Evolutionary conservation across 78 protist genomes (phyloP).

Genomic region (Emiliania huxleyi): DNA sequence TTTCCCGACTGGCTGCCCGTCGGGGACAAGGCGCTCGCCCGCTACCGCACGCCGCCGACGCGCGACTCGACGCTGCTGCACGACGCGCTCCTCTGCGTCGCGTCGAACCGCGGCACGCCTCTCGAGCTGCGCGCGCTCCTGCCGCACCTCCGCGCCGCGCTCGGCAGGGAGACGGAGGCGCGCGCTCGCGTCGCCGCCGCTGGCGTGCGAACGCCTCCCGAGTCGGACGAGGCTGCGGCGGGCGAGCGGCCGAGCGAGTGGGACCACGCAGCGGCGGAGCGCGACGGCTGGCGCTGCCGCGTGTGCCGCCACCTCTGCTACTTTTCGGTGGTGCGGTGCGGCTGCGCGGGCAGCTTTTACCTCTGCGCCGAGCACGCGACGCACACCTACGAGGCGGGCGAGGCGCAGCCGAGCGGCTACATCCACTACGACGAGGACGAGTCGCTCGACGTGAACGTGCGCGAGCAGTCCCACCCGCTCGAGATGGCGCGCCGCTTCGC

Average conservation of each 20-base stretch:
- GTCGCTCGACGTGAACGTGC: background rate
- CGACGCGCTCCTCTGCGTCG: background rate
- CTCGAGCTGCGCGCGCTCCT: background rate
- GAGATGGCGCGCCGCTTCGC: background rate
- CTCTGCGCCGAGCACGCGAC: background rate
- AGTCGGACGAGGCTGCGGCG: background rate
- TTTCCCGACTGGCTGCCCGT: background rate
- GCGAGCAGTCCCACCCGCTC: background rate
- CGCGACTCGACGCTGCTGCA: conserved; percentile 19
- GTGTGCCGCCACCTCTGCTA: conserved; percentile 21
- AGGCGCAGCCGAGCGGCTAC: background rate
- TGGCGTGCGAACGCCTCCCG: background rate
- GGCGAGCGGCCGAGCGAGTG: background rate
- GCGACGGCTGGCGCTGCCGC: background rate
- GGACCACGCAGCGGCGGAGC: background rate
- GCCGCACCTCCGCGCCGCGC: background rate
- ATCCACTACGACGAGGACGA: background rate
- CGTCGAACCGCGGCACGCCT: background rate
- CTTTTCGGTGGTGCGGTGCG: conserved; percentile 2
- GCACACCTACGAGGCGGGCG: background rate
- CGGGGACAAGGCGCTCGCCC: background rate
- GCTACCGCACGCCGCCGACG: conserved; percentile 20
- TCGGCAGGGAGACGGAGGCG: background rate
- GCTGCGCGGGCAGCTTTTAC: background rate
- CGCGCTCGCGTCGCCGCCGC: background rate